Evolutionary conservation across 2,329 filamentous ascomycete genomes (phyloP), one percentile per base, ranked within the genome.

Genomic region (Aspergillus sclerotialis): DNA sequence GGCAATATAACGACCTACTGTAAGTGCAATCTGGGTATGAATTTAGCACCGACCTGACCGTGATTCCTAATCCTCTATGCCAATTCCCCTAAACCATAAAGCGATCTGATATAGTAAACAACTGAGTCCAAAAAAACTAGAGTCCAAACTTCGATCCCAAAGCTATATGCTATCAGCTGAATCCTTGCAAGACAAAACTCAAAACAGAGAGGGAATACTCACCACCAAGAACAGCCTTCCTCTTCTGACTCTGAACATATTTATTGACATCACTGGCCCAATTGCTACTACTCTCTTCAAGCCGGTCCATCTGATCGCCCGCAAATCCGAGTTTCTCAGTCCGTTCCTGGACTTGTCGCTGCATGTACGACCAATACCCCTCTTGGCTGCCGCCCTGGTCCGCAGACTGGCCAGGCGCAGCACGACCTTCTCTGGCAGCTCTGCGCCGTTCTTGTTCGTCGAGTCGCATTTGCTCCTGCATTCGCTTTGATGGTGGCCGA

Each of bases 191-290:
- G n/a, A 11, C 15, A 2, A 24, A 11, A 23, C 15, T 12, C 27
- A 8, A 31, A 8, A 30, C 11, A 9, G 2, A n/a, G n/a, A 7
- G 14, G 32, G 16, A 30, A 13, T 5, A 57, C 62, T 53, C 63
- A 40, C 74, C 70, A 1, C 88, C 86, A 47, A 93, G 64, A 10
- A 94, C 69, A 44, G 92, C 69, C 43, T 85, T 89, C 56, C 80
- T 77, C 74, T 96, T 96, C 68, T 96, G 90, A 64, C 81, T 82
- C 38, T 72, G 75, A 4, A 94, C 81, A 59, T 77, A 95, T 59
- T 94, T 95, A 52, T 77, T 82, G 33, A 94, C 88, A 55, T 94
- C 89, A 19, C 88, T 78, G 10, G 87, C 82, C 80, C 87, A 96
- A 12, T 80, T 83, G 36, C 78, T 78, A 55, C 85, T 94, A 47